Percentiles rank a stretch among this genome's conserved stretches.
These are phyloP conservation scores for Russula olivacea DNA, from an alignment of 768 basidiomycete species.

Conservation along the genomic window DNA sequence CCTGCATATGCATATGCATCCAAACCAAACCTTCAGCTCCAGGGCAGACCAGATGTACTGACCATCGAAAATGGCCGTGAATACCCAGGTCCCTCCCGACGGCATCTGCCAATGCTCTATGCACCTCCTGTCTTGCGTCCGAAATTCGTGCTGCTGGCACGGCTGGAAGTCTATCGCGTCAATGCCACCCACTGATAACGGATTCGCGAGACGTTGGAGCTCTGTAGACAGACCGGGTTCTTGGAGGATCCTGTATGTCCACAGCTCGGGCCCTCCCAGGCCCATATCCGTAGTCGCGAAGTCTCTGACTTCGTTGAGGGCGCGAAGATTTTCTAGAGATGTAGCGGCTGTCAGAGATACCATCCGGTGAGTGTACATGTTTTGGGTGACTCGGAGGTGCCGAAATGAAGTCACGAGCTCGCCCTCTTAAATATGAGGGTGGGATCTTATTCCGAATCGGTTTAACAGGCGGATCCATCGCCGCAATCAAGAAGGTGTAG, in stretches of 20 bases:
- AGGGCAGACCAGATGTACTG: background rate
- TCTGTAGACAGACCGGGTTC: slow-evolving; percentile 39
- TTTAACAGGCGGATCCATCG: background rate
- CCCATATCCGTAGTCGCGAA: slow-evolving; percentile 51
- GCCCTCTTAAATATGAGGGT: slow-evolving; percentile 11
- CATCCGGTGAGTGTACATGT: slow-evolving; percentile 29
- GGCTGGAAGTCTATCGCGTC: slow-evolving; percentile 44
- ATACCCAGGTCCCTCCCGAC: slow-evolving; percentile 37
- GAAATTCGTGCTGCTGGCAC: slow-evolving; percentile 33
- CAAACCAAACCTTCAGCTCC: background rate
- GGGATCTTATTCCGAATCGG: slow-evolving; percentile 5
- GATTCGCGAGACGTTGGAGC: slow-evolving; percentile 36
- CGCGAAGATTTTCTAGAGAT: slow-evolving; percentile 43
- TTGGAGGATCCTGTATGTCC: slow-evolving; percentile 47
- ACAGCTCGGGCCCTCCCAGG: slow-evolving; percentile 43
- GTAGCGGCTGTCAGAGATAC: slow-evolving; percentile 43
- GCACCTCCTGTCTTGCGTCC: slow-evolving; percentile 40
- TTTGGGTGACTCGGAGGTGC: slow-evolving; percentile 8
- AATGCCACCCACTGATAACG: slow-evolving; percentile 32
- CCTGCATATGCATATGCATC: slow-evolving; percentile 30
- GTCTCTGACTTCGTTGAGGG: slow-evolving; percentile 48
- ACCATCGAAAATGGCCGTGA: slow-evolving; percentile 46
- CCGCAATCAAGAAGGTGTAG: slow-evolving; percentile 11
- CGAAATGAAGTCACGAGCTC: background rate
- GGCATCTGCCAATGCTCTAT: slow-evolving; percentile 39